Conservation (phyloP, 2,329 filamentous ascomycete species). For the Neocucurbitaria cava region DNA sequence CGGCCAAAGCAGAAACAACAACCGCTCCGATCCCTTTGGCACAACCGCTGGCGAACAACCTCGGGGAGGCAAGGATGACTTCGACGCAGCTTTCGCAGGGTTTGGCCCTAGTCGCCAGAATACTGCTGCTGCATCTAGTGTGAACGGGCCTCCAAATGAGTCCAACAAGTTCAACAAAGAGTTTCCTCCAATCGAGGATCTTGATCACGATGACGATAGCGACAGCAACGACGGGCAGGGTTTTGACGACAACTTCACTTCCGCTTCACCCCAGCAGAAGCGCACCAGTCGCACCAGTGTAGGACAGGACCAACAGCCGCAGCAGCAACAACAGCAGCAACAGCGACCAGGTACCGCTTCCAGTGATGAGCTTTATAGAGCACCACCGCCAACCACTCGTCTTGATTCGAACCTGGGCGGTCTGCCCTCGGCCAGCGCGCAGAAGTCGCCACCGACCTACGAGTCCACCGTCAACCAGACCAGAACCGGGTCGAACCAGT, state of each 20-base stretch:
- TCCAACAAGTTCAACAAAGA: slow-evolving; percentile 71
- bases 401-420: slow-evolving; percentile 46
- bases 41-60: slow-evolving; percentile 40
- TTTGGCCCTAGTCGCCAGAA: slow-evolving; percentile 65
- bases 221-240: slow-evolving; percentile 72
- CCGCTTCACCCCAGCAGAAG: slow-evolving; percentile 57
- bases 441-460: slow-evolving; percentile 66
- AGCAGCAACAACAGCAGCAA: slow-evolving; percentile 30
- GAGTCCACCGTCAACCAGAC: slow-evolving; percentile 53
- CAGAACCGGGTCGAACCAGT: slow-evolving; percentile 53
- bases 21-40: slow-evolving; percentile 52
- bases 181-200: slow-evolving; percentile 91
- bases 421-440: slow-evolving; percentile 61
- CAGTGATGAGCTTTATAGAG: slow-evolving; percentile 40
- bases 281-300: slow-evolving; percentile 35
- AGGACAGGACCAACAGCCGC: slow-evolving; percentile 33
- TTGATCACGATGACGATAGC: slow-evolving; percentile 83
- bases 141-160: slow-evolving; percentile 37
- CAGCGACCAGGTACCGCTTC: slow-evolving; percentile 36
- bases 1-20: slow-evolving; percentile 53
- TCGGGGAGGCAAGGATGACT: slow-evolving; percentile 72
- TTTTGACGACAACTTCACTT: slow-evolving; percentile 92
- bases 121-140: slow-evolving; percentile 49
- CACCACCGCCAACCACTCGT: slow-evolving; percentile 44
- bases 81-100: slow-evolving; percentile 83